Evolutionary conservation across 1,284 basidiomycete genomes (phyloP).

Genomic region (Gymnopus androsaceus): DNA sequence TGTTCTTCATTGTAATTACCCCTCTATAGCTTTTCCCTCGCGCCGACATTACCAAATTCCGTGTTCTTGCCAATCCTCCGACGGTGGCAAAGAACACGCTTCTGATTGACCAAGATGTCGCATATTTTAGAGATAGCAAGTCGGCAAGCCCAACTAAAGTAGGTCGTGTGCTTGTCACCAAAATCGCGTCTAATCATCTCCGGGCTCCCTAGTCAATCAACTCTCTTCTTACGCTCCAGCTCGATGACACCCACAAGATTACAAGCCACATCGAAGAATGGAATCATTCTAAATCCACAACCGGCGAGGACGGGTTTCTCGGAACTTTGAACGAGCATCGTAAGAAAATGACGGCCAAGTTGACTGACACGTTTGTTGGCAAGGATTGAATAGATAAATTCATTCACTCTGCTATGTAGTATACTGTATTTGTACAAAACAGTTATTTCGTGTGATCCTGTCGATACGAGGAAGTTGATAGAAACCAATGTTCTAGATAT

Average conservation of each 20-base stretch:
- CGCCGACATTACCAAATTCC: constrained; percentile 46
- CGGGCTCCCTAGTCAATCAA: constrained; percentile 39
- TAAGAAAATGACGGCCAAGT: constrained; percentile 44
- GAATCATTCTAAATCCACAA: constrained; percentile 46
- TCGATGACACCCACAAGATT: constrained; percentile 40
- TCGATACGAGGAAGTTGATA: no score
- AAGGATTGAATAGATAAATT: constrained; percentile 12
- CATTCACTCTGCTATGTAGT: background rate
- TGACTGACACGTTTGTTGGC: constrained; percentile 37
- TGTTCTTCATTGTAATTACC: background rate
- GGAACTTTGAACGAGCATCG: constrained; percentile 49
- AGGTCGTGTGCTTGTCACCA: background rate
- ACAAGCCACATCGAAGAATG: constrained; percentile 49
- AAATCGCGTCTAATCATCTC: background rate
- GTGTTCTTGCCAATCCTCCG: constrained; percentile 44
- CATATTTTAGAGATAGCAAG: constrained; percentile 44
- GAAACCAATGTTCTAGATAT: no score
- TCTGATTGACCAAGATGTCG: constrained; percentile 52
- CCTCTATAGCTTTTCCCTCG: constrained; percentile 41
- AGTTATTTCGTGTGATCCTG: no score
- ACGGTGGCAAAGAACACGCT: constrained; percentile 39
- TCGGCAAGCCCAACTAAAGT: constrained; percentile 44
- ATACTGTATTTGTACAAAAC: background rate
- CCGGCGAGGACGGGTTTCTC: constrained; percentile 45
- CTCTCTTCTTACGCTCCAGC: constrained; percentile 46